Percentiles rank a stretch among this genome's conserved stretches.
Conservation (phyloP, 805 yeast genomes). For the Myxozyma udenii region DNA sequence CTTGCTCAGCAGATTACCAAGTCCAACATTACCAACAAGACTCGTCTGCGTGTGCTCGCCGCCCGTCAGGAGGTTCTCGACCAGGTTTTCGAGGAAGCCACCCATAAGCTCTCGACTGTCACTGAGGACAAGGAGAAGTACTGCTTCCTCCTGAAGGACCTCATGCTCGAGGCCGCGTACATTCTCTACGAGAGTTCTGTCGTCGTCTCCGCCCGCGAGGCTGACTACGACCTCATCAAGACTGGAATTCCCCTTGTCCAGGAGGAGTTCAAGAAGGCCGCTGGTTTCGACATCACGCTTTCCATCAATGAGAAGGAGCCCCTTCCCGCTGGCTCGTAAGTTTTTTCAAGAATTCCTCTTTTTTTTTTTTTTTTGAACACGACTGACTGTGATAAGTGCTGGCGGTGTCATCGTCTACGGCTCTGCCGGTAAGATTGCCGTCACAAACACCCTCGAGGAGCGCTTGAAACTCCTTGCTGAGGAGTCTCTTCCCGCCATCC, state of each 20-base stretch:
- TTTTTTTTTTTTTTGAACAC: no score
- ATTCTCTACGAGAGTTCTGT: slow-evolving; percentile 72
- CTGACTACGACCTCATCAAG: slow-evolving; percentile 59
- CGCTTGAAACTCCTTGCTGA: slow-evolving; percentile 79
- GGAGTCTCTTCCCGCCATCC: slow-evolving; percentile 86
- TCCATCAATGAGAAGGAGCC: slow-evolving; percentile 53
- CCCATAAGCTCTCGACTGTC: slow-evolving; percentile 55
- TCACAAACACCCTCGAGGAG: slow-evolving; percentile 91
- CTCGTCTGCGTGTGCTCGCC: slow-evolving; percentile 82
- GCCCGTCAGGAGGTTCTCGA: slow-evolving; percentile 80
- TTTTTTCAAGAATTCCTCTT: background rate
- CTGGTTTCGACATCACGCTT: slow-evolving; percentile 57
- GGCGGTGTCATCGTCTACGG: slow-evolving; percentile 84
- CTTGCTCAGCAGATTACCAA: slow-evolving; percentile 93
- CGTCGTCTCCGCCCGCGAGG: slow-evolving; percentile 61
- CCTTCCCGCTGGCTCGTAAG: slow-evolving; percentile 52
- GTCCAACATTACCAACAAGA: slow-evolving; percentile 92
- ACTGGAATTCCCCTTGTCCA: slow-evolving; percentile 61
- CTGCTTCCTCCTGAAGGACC: slow-evolving; percentile 64
- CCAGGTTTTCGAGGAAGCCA: slow-evolving; percentile 69
- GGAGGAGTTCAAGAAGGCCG: slow-evolving; percentile 58
- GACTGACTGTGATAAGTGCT: no score
- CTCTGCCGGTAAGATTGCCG: slow-evolving; percentile 76
- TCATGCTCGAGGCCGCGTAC: slow-evolving; percentile 73
- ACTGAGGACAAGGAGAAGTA: slow-evolving; percentile 58